Conservation (phyloP, 495 filamentous ascomycete genomes). For the Podospora pseudocomata region DNA sequence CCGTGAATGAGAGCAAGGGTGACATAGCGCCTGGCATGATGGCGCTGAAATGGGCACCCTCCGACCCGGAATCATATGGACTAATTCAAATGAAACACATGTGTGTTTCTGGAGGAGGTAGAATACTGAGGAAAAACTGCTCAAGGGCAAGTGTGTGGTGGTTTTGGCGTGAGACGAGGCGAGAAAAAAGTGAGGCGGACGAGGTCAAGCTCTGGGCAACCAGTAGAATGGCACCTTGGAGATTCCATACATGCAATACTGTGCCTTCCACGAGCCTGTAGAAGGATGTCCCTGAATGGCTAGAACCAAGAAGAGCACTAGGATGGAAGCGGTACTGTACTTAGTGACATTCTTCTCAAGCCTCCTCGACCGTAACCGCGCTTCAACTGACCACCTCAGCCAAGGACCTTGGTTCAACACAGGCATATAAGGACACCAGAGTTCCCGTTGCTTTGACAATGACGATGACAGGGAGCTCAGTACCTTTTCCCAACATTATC, state of each 20-base stretch:
- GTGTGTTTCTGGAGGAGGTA: not conserved
- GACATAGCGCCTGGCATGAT: not conserved
- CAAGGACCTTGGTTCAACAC: slow-evolving; percentile 8
- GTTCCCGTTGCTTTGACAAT: not conserved
- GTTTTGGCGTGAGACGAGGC: slow-evolving; percentile 15
- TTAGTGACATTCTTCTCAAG: slow-evolving; percentile 19
- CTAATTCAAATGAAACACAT: not conserved
- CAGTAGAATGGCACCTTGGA: slow-evolving; percentile 20
- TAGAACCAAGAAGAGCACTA: slow-evolving; percentile 18
- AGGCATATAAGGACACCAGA: slow-evolving; percentile 21
- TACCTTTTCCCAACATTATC: slow-evolving; percentile 4
- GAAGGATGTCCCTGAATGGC: slow-evolving; percentile 23
- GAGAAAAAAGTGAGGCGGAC: slow-evolving; percentile 33
- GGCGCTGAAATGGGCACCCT: not conserved
- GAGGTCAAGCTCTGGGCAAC: slow-evolving; percentile 8
- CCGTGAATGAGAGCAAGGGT: slow-evolving; percentile 10
- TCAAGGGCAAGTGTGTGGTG: slow-evolving; percentile 13
- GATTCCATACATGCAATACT: slow-evolving; percentile 17
- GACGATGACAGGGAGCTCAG: not conserved
- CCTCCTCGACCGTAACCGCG: slow-evolving; percentile 22
- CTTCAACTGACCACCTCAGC: slow-evolving; percentile 17
- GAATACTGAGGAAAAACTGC: not conserved
- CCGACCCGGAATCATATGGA: not conserved
- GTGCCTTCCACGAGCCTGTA: slow-evolving; percentile 18
- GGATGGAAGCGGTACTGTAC: slow-evolving; percentile 12